Evolutionary conservation across 2,329 filamentous ascomycete species (phyloP).

Genomic region (Alternaria viburni): DNA sequence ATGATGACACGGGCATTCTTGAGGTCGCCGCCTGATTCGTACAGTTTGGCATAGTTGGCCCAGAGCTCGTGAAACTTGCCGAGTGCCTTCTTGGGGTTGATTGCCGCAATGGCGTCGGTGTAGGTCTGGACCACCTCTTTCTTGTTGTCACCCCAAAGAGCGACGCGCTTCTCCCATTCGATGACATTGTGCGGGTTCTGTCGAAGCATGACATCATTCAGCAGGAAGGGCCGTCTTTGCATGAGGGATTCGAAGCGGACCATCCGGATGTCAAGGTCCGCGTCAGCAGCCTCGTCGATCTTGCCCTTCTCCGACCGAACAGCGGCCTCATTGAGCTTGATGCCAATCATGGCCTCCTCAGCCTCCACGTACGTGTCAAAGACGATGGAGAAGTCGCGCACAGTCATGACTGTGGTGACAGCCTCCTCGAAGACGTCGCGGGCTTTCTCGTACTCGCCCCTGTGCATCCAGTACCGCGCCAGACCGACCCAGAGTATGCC

Average conservation of each 20-base stretch:
- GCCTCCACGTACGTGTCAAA: slow-evolving; percentile 98
- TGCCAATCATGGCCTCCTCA: slow-evolving; percentile 92
- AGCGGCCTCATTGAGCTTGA: slow-evolving; percentile 87
- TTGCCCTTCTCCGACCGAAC: slow-evolving; percentile 78
- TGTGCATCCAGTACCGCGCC: slow-evolving; percentile 95
- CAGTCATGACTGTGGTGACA: slow-evolving; percentile 97
- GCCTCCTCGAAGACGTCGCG: slow-evolving; percentile 95
- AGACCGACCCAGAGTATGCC: slow-evolving; percentile 95
- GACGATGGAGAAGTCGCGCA: slow-evolving; percentile 93
- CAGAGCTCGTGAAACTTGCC: slow-evolving; percentile 95
- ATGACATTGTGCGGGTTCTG: slow-evolving; percentile 96
- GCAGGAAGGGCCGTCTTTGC: slow-evolving; percentile 92
- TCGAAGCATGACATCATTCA: slow-evolving; percentile 92
- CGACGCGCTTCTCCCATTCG: slow-evolving; percentile 98
- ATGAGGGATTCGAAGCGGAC: slow-evolving; percentile 97
- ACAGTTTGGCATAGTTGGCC: slow-evolving; percentile 97
- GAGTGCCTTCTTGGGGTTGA: slow-evolving; percentile 91
- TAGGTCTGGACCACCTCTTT: slow-evolving; percentile 92
- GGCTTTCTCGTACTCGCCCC: slow-evolving; percentile 89
- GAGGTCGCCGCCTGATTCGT: slow-evolving; percentile 85
- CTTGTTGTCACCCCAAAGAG: slow-evolving; percentile 92
- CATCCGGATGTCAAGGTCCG: slow-evolving; percentile 95
- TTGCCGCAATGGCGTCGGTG: slow-evolving; percentile 88
- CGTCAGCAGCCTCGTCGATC: slow-evolving; percentile 82
- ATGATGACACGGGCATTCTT: slow-evolving; percentile 88